phyloP scores from a whole-genome alignment of 73 alveolate species.

The Paramecium sexaurelia region DNA sequence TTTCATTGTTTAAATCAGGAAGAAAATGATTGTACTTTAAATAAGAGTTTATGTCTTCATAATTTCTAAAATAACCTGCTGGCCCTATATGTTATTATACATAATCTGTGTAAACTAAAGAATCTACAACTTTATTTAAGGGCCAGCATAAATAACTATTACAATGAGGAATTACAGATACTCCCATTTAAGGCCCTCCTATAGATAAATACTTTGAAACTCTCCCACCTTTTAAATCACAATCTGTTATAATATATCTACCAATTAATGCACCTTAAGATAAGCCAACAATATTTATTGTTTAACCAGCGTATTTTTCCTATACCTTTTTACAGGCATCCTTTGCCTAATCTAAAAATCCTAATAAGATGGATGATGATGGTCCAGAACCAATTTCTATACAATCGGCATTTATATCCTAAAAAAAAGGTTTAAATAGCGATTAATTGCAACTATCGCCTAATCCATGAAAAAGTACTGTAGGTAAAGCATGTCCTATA shows the following conservation, averaged over 20 bases:
- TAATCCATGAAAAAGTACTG: slow-evolving; percentile 40
- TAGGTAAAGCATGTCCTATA: neutral
- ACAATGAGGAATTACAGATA: slow-evolving; percentile 85
- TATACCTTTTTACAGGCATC: slow-evolving; percentile 82
- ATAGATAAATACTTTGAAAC: slow-evolving; percentile 78
- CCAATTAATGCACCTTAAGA: slow-evolving; percentile 94
- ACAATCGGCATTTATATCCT: slow-evolving; percentile 76
- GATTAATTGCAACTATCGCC: slow-evolving; percentile 1
- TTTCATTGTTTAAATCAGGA: slow-evolving; percentile 81
- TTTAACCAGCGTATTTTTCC: slow-evolving; percentile 74
- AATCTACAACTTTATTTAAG: slow-evolving; percentile 75
- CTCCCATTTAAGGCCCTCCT: slow-evolving; percentile 95
- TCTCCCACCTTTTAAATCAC: slow-evolving; percentile 80
- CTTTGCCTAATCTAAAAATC: slow-evolving; percentile 82
- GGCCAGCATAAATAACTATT: slow-evolving; percentile 84
- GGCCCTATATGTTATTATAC: slow-evolving; percentile 85
- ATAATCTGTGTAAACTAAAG: slow-evolving; percentile 76
- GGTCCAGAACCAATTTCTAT: slow-evolving; percentile 87
- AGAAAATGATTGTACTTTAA: slow-evolving; percentile 73
- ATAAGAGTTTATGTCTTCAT: slow-evolving; percentile 76
- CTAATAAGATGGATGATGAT: slow-evolving; percentile 72
- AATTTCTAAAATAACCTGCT: slow-evolving; percentile 94
- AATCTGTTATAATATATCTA: slow-evolving; percentile 88
- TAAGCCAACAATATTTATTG: slow-evolving; percentile 83
- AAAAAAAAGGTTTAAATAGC: neutral